Percentiles rank a stretch among this genome's conserved stretches.
Evolutionary conservation across 139 green algal species (phyloP).

Genomic region (Yamagishiella unicocca): DNA sequence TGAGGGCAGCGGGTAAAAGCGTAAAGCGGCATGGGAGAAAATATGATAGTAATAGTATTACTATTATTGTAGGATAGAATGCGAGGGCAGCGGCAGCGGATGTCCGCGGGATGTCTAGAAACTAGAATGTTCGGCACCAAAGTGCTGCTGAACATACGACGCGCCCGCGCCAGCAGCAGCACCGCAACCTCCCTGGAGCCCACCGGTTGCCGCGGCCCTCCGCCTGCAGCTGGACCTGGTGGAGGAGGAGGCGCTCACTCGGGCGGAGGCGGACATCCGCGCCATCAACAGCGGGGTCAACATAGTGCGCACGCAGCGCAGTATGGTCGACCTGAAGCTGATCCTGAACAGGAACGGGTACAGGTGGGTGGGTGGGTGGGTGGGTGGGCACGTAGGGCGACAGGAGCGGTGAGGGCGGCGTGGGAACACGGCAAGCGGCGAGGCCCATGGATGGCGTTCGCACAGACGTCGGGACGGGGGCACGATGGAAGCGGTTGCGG

Average conservation of each 20-base stretch:
- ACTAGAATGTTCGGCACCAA: too few relatives aligned
- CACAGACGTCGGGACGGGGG: too few relatives aligned
- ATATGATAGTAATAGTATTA: too few relatives aligned
- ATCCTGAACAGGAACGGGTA: slow-evolving; percentile 75
- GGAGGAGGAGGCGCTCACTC: slow-evolving; percentile 58
- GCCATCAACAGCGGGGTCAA: slow-evolving; percentile 79
- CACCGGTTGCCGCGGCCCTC: background rate
- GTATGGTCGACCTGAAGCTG: slow-evolving; percentile 71
- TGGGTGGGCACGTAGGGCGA: background rate
- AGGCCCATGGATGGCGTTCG: too few relatives aligned
- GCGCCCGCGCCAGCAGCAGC: background rate
- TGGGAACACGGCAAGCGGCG: too few relatives aligned
- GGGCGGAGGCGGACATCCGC: slow-evolving; percentile 62
- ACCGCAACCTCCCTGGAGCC: background rate
- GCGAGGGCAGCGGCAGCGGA: background rate
- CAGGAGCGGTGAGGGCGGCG: too few relatives aligned
- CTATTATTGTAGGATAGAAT: background rate
- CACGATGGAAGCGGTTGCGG: too few relatives aligned
- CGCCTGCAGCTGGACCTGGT: slow-evolving; percentile 79
- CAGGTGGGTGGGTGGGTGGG: background rate
- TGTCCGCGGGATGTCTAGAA: background rate
- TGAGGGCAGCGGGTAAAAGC: background rate
- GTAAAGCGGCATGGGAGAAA: too few relatives aligned
- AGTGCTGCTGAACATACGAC: too few relatives aligned
- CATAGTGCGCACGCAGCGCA: slow-evolving; percentile 73